Base-by-base conservation (phyloP, 306 rosid species). In the Glycine latifolia region DNA sequence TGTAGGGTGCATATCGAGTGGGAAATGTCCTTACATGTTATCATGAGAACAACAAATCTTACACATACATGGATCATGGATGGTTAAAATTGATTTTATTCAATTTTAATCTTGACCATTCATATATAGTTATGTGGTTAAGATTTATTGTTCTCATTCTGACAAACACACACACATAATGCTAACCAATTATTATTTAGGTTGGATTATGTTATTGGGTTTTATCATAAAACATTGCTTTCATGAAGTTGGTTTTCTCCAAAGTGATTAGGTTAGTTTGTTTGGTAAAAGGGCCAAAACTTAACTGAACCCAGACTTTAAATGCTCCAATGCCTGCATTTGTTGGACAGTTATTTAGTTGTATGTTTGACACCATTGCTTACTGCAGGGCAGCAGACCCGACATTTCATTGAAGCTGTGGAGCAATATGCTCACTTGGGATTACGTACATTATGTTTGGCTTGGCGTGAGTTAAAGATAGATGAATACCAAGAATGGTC, bases 371-470 rank as follows among this genome's bases (percentile, higher is more conserved):
- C 68, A 79, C 63, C 15, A 61, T 68, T 49, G 20, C 68, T 48
- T 39, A 50, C 47, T 89, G 69, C 96, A 96, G 99, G 97, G 85
- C 94, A 92, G 85, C 99, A 96, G 86, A 96, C 97, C 56, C 94
- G 99, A 75, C 86, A 81, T 55, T 81, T 89, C 87, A 37, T 87
- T 82, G 99, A 96, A 92, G 97, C 98, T 79, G 97, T 93, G 81
- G 99, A 96, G 66, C 99, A 92, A 73, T 96, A 91, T 89, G 82
- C 98, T 73, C 98, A 96, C 83, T 71, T 96, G 85, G 99, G 99
- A 58, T 82, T 96, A 63, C 97, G 99, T 59, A 96, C 98, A 0
- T 86, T 96, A 49, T 96, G 99, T 88, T 74, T 96, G 71, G 99
- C 97, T 63, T 93, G 98, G 94, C 94, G 98, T 81, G 94, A 93